Conservation (phyloP, 306 rosid species). For the Corylus americana region DNA sequence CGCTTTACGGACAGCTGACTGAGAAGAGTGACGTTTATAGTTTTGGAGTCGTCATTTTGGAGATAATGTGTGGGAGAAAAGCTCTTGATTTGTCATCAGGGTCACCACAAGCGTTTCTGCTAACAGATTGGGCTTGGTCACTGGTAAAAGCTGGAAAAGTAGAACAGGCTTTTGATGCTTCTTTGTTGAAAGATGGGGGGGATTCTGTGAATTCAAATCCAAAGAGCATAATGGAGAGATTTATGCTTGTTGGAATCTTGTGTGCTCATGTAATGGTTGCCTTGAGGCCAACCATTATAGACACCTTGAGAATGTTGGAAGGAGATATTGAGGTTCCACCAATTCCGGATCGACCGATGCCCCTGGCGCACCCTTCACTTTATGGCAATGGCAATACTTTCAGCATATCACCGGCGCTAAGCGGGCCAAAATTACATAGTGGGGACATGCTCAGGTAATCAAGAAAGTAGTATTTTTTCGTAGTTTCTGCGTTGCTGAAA, state of each 20-base stretch:
- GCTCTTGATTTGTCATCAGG: constrained; percentile 80
- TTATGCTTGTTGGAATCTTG: constrained; percentile 76
- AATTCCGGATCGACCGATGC: constrained; percentile 93
- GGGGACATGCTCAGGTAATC: constrained; percentile 90
- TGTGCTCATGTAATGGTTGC: constrained; percentile 99
- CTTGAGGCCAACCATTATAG: constrained; percentile 79
- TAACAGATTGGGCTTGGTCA: constrained; percentile 99
- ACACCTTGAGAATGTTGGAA: constrained; percentile 95
- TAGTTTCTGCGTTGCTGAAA: constrained; percentile 15
- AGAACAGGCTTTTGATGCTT: constrained; percentile 61
- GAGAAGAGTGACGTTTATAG: constrained; percentile 99
- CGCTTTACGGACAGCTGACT: constrained; percentile 90
- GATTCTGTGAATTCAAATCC: constrained; percentile 62
- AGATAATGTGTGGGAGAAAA: constrained; percentile 95
- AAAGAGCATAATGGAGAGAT: constrained; percentile 87
- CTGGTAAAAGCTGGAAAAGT: constrained; percentile 69
- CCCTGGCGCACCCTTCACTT: constrained; percentile 76
- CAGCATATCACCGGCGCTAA: constrained; percentile 76
- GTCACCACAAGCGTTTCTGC: constrained; percentile 65
- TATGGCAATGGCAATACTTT: constrained; percentile 50
- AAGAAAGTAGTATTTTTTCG: constrained; percentile 12
- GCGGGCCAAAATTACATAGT: constrained; percentile 57
- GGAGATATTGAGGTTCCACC: constrained; percentile 88
- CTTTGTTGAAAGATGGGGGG: constrained; percentile 51
- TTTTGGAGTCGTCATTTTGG: constrained; percentile 95